Percentiles rank a stretch among this genome's conserved stretches.
These are phyloP conservation scores for Papiliotrema fonsecae DNA, from an alignment of 1,284 basidiomycete species.

Conservation along the genomic window DNA sequence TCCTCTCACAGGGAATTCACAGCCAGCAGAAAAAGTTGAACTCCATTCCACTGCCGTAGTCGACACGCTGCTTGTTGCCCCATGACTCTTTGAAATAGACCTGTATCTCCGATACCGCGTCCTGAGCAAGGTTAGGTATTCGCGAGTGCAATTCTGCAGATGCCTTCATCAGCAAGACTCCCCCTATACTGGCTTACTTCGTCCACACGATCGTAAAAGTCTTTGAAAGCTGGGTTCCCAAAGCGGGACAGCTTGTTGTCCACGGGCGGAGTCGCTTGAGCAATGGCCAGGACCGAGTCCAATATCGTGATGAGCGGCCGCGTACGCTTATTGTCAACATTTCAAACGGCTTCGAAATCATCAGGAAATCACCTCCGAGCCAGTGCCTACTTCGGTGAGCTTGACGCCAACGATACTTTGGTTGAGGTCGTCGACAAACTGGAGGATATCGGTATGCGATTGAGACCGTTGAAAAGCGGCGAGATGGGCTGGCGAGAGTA, in stretches of 20 bases:
- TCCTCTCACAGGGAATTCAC: slow-evolving; percentile 53
- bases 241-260: slow-evolving; percentile 90
- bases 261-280: slow-evolving; percentile 70
- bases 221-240: slow-evolving; percentile 93
- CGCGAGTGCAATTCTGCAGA: slow-evolving; percentile 51
- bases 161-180: slow-evolving; percentile 14
- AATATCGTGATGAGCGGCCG: slow-evolving; percentile 60
- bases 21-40: slow-evolving; percentile 96
- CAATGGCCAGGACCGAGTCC: slow-evolving; percentile 63
- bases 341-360: slow-evolving; percentile 1
- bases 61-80: slow-evolving; percentile 88
- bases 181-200: slow-evolving; percentile 51
- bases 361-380: slow-evolving; percentile 12
- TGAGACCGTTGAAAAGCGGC: slow-evolving; percentile 72
- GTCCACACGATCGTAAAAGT: slow-evolving; percentile 77
- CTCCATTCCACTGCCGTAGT: slow-evolving; percentile 99
- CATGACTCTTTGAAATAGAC: slow-evolving; percentile 82
- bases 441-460: slow-evolving; percentile 66
- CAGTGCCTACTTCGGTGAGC: slow-evolving; percentile 60
- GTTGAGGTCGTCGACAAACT: slow-evolving; percentile 74
- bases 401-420: slow-evolving; percentile 69
- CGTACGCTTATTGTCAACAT: slow-evolving; percentile 55
- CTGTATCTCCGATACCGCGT: slow-evolving; percentile 63
- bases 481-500: slow-evolving; percentile 74
- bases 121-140: slow-evolving; percentile 58